Evolutionary conservation across 2,329 filamentous ascomycete species (phyloP).

Genomic region (Monosporascus cannonballus): DNA sequence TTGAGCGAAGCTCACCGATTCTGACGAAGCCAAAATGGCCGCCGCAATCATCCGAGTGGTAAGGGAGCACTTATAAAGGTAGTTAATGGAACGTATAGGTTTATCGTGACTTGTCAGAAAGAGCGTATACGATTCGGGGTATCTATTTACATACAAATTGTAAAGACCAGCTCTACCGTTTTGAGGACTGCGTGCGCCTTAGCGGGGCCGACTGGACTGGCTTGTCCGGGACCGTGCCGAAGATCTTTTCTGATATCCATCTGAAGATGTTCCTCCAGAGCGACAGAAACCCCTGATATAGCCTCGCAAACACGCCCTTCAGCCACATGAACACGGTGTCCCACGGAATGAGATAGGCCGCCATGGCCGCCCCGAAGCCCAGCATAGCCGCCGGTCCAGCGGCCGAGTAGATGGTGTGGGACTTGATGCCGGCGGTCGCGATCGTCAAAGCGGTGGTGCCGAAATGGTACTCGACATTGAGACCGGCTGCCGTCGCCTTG

Average conservation of each 20-base stretch:
- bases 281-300: conserved; percentile 2
- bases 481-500: conserved; percentile 2
- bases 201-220: neutral
- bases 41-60: no score
- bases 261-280: neutral
- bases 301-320: neutral
- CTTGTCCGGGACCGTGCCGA: neutral
- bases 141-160: neutral
- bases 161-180: neutral
- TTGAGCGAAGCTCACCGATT: no score
- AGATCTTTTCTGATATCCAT: neutral
- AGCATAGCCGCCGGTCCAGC: conserved; percentile 2
- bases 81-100: no score
- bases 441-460: conserved; percentile 1
- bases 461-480: conserved; percentile 5
- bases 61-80: no score
- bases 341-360: conserved; percentile 3
- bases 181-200: neutral
- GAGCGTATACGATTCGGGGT: no score
- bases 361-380: conserved; percentile 2
- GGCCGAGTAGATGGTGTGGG: conserved; percentile 1
- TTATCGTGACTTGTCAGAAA: no score
- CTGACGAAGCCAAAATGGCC: no score
- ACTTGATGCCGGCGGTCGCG: conserved; percentile 1
- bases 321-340: conserved; percentile 5